Conservation (phyloP, 2,329 filamentous ascomycete genomes). For the Colletotrichum truncatum region DNA sequence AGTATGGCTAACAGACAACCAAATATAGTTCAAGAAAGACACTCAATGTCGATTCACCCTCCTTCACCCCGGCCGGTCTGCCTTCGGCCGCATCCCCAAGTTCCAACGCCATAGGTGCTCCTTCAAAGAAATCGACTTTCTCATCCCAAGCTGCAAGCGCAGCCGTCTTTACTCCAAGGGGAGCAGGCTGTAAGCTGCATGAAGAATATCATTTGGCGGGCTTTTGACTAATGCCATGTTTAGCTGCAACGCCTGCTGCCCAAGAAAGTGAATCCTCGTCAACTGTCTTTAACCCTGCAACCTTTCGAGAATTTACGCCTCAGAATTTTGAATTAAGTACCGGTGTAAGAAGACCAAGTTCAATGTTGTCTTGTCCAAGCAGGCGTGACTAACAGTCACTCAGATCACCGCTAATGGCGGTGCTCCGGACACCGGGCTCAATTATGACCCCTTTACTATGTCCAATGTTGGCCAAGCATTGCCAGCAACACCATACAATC, state of each 20-base stretch:
- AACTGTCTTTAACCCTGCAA: slow-evolving; percentile 63
- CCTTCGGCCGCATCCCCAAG: slow-evolving; percentile 31
- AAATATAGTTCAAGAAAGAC: slow-evolving; percentile 70
- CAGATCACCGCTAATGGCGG: slow-evolving; percentile 57
- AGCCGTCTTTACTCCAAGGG: slow-evolving; percentile 83
- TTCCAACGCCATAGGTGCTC: slow-evolving; percentile 44
- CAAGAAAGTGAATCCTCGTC: slow-evolving; percentile 49
- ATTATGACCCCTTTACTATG: slow-evolving; percentile 74
- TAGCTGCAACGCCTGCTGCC: slow-evolving; percentile 26
- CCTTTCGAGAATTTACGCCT: slow-evolving; percentile 69
- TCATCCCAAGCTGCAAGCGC: slow-evolving; percentile 92
- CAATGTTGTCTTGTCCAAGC: neutral
- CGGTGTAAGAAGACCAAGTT: slow-evolving; percentile 48
- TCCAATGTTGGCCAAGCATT: slow-evolving; percentile 61
- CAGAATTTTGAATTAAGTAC: slow-evolving; percentile 62
- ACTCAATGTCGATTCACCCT: slow-evolving; percentile 94
- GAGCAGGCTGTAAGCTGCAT: slow-evolving; percentile 49
- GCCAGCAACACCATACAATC: slow-evolving; percentile 68
- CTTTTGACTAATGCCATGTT: neutral
- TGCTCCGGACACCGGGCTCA: slow-evolving; percentile 55
- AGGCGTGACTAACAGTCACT: neutral
- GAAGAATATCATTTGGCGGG: neutral
- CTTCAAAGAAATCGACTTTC: slow-evolving; percentile 77
- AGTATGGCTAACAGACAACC: slow-evolving; percentile 12
- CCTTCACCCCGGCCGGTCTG: slow-evolving; percentile 80